Base-by-base conservation (phyloP, 192 early-diverging fungal species). In the Backusella tarrabulga region DNA sequence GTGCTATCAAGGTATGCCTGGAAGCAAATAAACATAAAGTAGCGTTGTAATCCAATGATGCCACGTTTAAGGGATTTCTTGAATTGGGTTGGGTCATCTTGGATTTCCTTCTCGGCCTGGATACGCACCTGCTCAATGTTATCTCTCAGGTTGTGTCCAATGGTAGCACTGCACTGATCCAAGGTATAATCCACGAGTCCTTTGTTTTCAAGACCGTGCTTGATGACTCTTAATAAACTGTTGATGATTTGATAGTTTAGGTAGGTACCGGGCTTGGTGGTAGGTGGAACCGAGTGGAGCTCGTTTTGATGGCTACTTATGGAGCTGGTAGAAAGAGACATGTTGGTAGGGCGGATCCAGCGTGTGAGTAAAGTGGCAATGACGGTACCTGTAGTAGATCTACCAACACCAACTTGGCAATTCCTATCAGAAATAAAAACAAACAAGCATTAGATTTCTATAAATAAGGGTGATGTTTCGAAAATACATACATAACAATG, bases 391-490 rank as follows among this genome's bases (percentile, higher is more conserved):
- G 83, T 80, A 29, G 90, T 91, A 15, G 89, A 89, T 36, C 90
- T 80, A n/a, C 90, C 90, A 4, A 88, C 46, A 2, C 90, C 89
- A 21, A 91, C 82, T 81, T 91, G 90, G 74, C 89, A 91, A 68
- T 91, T 91, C 17, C 79, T 80, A 68, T 29, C 3, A n/a, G 66
- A 26, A 72, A 50, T 46, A 52, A 34, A 46, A 46, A 72, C 12
- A 46, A 46, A 23, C 34, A 23, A 52, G 7, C 11, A 60, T 12
- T 44, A 44, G 42, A 44, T 40, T 3, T 56, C 2, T 56, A 26
- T 11, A n/a, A 74, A 17, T 40, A 1, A 73, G 23, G 32, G 19
- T 46, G 40, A 4, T 29, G 9, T 54, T 17, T 52, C 23, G 77
- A 46, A 26, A 72, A 3, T n/a, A 76, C 71, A 52, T 80, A 80